Evolutionary conservation across 2,329 filamentous ascomycete species (phyloP).

Genomic region (Diplodia corticola): DNA sequence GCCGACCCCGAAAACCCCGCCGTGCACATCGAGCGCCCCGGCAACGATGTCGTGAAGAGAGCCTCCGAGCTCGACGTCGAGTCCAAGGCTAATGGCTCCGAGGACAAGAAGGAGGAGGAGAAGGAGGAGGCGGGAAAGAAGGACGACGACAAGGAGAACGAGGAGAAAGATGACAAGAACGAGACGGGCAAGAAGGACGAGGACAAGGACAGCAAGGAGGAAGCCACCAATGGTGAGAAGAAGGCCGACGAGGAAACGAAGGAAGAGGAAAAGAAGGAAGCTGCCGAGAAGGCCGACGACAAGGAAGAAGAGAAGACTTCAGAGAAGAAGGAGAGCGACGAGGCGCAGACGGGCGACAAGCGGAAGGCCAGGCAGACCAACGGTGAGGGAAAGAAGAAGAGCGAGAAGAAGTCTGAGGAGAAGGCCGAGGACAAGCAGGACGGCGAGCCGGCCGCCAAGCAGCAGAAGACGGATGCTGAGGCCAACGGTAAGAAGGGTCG

Average conservation of each 20-base stretch:
- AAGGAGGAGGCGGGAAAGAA: slow-evolving; percentile 32
- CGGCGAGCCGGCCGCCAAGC: slow-evolving; percentile 34
- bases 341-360: slow-evolving; percentile 39
- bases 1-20: slow-evolving; percentile 62
- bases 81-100: slow-evolving; percentile 40
- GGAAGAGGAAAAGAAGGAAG: slow-evolving; percentile 37
- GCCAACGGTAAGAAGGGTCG: slow-evolving; percentile 31
- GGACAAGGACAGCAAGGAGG: slow-evolving; percentile 30
- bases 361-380: slow-evolving; percentile 35
- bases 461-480: slow-evolving; percentile 36
- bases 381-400: slow-evolving; percentile 32
- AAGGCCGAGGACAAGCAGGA: slow-evolving; percentile 29
- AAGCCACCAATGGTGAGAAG: slow-evolving; percentile 34
- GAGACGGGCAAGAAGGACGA: slow-evolving; percentile 33
- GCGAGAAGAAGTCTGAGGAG: slow-evolving; percentile 26
- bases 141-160: slow-evolving; percentile 40
- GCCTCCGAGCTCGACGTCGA: slow-evolving; percentile 62
- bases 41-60: slow-evolving; percentile 66
- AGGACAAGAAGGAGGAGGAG: slow-evolving; percentile 27
- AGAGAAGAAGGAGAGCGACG: slow-evolving; percentile 28
- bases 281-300: slow-evolving; percentile 33
- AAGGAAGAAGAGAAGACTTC: slow-evolving; percentile 29
- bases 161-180: slow-evolving; percentile 34
- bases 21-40: slow-evolving; percentile 58
- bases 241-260: slow-evolving; percentile 33